These are phyloP conservation scores for Cystobasidium ongulense DNA, from an alignment of 768 basidiomycete species.

Conservation along the genomic window DNA sequence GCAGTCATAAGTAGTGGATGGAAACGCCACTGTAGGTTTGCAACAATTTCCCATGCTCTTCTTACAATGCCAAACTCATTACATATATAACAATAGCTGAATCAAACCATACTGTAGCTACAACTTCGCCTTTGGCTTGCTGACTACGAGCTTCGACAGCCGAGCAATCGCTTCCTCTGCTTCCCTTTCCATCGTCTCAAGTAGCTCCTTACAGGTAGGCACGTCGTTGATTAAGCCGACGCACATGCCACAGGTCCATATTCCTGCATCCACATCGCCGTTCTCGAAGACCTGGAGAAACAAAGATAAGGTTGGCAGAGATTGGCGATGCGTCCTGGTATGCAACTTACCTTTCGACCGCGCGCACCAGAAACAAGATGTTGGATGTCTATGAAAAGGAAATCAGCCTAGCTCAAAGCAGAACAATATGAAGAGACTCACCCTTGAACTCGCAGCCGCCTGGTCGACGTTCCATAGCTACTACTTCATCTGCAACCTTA, in stretches of 20 bases:
- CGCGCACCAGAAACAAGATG: slow-evolving; percentile 51
- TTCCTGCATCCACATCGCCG: slow-evolving; percentile 77
- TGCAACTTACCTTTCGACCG: slow-evolving; percentile 49
- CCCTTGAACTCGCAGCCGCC: slow-evolving; percentile 76
- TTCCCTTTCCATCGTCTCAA: slow-evolving; percentile 64
- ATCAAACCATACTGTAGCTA: too few relatives aligned
- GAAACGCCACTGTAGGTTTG: too few relatives aligned
- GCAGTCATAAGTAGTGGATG: too few relatives aligned
- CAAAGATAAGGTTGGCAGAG: not conserved
- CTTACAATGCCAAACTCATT: too few relatives aligned
- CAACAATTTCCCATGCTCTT: too few relatives aligned
- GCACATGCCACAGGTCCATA: slow-evolving; percentile 55
- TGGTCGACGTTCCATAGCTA: slow-evolving; percentile 67
- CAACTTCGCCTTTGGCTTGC: not conserved
- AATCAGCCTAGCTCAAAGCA: slow-evolving; percentile 32
- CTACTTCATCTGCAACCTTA: slow-evolving; percentile 71
- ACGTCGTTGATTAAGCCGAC: slow-evolving; percentile 63
- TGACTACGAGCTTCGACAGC: slow-evolving; percentile 45
- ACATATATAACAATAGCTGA: too few relatives aligned
- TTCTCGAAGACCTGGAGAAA: slow-evolving; percentile 59
- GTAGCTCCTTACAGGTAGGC: slow-evolving; percentile 66
- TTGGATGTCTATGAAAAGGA: slow-evolving; percentile 52
- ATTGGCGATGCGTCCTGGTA: slow-evolving; percentile 40
- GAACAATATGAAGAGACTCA: not conserved
- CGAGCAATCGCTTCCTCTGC: slow-evolving; percentile 60